Evolutionary conservation across 129 eudicot genomes (phyloP), one percentile per base, ranked within the genome.

Genomic region (Deinandra increscens): DNA sequence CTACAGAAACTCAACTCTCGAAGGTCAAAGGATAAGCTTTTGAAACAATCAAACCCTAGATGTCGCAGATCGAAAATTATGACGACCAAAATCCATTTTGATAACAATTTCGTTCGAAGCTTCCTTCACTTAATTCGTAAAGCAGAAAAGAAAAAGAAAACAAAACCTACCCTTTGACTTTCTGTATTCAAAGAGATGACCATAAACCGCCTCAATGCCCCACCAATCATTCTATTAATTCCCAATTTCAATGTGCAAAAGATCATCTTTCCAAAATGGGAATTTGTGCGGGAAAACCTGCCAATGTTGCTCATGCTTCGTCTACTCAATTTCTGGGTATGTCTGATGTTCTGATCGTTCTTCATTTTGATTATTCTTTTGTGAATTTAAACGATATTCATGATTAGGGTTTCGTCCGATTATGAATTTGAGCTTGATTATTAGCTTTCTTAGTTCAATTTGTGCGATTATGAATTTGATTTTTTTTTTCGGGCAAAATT

Each of bases 231-330:
- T 59, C 44, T 64, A 74, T 64, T 66, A 51, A 73, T 26, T 51
- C 58, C 50, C 73, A 55, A 17, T 55, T 75, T 43, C 67, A 54
- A 0, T 66, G 31, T 50, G 15, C 17, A 73, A 14, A 29, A 71
- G 12, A 33, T 23, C 75, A 14, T 43, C 60, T 43, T 36, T 22
- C 26, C 17, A 56, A 50, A 18, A 90, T 90, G 97, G 95, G 97
- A 20, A 73, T 80, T 72, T 90, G 97, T 73, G 60, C 39, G 10
- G 91, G 91, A 14, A 85, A 73, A 68, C 73, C 87, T 23, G 79
- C 91, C 13, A 87, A 84, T 72, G 81, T 83, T 71, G 91, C 91
- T 68, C 95, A 90, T 87, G 91, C 87, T 71, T 87, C 91, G 64
- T 90, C 95, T 49, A 66, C 79, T 68, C 91, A 82, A 20, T 80